A percentile compares a stretch with the other conserved stretches of the same genome.
phyloP scores from a whole-genome alignment of 139 green algal species.

The Medakamo hakoo region DNA sequence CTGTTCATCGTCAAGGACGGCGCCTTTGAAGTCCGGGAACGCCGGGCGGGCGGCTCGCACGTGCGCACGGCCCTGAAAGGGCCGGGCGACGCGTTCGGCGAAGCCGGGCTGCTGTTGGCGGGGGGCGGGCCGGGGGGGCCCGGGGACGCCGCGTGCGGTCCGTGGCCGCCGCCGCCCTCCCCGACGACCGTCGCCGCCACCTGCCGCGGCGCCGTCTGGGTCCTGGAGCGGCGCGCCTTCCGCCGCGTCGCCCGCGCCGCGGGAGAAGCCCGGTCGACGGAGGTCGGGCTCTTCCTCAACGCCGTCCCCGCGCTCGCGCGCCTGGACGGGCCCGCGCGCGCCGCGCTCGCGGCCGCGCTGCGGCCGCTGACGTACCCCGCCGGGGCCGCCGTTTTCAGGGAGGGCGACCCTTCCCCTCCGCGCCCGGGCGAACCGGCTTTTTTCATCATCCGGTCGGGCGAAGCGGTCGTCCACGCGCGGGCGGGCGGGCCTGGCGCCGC shows the following conservation, averaged over 20 bases:
- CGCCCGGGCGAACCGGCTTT: slow-evolving; percentile 68
- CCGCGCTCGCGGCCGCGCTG: slow-evolving; percentile 60
- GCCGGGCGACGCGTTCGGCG: slow-evolving; percentile 73
- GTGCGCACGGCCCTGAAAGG: slow-evolving; percentile 79
- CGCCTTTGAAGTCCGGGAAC: slow-evolving; percentile 83
- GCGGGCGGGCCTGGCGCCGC: not conserved
- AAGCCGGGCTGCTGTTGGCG: slow-evolving; percentile 77
- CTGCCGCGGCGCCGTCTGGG: slow-evolving; percentile 66
- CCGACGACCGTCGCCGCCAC: slow-evolving; percentile 80
- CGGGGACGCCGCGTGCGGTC: no score
- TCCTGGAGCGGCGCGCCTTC: slow-evolving; percentile 72
- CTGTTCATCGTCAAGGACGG: slow-evolving; percentile 86
- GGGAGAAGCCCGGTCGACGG: slow-evolving; percentile 70
- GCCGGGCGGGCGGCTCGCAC: slow-evolving; percentile 58
- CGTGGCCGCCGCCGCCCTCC: slow-evolving; percentile 74
- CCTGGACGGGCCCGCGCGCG: slow-evolving; percentile 59
- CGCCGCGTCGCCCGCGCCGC: slow-evolving; percentile 53
- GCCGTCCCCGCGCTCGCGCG: slow-evolving; percentile 61
- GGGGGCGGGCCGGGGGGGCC: no score
- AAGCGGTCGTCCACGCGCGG: slow-evolving; percentile 64
- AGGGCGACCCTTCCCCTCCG: slow-evolving; percentile 12
- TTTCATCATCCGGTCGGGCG: slow-evolving; percentile 89
- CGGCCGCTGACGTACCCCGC: slow-evolving; percentile 36
- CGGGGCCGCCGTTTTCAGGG: slow-evolving; percentile 18
- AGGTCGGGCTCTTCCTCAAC: slow-evolving; percentile 51